Conservation (phyloP, 345 rosid species). For the Rhodamnia argentea region DNA sequence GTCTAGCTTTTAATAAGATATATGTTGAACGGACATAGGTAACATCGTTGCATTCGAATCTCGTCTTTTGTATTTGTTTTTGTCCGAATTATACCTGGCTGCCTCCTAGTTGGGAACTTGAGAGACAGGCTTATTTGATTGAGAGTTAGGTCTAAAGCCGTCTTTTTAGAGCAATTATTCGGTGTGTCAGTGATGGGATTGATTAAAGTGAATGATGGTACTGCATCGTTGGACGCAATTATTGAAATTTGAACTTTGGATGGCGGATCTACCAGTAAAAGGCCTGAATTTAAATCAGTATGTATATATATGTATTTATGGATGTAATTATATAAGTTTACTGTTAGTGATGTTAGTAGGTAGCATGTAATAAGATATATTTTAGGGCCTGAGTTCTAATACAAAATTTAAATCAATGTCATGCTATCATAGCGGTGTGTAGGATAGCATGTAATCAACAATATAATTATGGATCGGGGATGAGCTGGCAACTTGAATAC, state of each 20-base stretch:
- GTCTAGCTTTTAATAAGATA: background rate
- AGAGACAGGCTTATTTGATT: background rate
- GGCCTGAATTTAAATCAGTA: background rate
- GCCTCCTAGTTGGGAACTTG: slow-evolving; percentile 12
- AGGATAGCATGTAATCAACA: background rate
- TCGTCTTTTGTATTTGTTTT: background rate
- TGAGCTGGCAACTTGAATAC: background rate
- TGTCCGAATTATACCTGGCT: slow-evolving; percentile 6
- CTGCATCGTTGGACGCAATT: background rate
- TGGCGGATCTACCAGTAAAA: background rate
- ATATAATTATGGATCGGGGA: background rate
- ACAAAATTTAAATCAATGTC: background rate
- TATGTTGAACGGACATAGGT: background rate
- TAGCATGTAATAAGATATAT: background rate
- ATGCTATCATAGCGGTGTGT: background rate
- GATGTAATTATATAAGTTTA: background rate
- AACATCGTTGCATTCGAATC: background rate
- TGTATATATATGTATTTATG: background rate
- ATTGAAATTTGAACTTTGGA: background rate
- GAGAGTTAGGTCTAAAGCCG: background rate
- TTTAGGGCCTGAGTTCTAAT: background rate
- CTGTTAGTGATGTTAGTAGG: background rate
- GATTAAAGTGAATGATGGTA: background rate
- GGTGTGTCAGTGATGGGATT: background rate
- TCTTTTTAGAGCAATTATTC: background rate